Base-by-base conservation (phyloP, 371 early-diverging fungal species). In the Umbelopsis sp. region DNA sequence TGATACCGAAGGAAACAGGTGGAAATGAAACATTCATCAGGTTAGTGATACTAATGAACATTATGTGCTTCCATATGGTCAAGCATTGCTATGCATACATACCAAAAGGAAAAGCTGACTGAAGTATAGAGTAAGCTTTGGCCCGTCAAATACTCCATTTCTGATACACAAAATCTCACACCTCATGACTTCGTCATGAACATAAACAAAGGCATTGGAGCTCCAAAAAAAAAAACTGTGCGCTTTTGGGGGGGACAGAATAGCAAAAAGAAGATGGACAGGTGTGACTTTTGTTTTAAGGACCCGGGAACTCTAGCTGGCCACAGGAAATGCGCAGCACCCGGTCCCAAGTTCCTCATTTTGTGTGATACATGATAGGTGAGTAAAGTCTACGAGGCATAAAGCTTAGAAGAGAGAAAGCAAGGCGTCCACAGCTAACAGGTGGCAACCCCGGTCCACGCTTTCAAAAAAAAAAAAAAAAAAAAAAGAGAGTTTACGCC, bases 181-280 rank as follows among this genome's bases (percentile, higher is more conserved):
- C 57, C 57, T 57, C 57, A 57, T 57, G 57, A 57, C 29, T 25
- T 57, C 29, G 57, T 57, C 57, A 57, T 57, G 57, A 18, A 4
- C 29, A 35, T 57, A 57, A 57, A 57, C 35, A 57, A 57, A 57
- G 57, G 18, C 57, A 57, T 57, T 57, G 57, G 35, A 35, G 35
- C 35, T 51, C 10, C 22, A 22, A 51, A 57, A 22, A 51, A 57
- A 35, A 11, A 32, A 29, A 18, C 7, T 6, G 20, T 6, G 48
- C 48, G 48, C 20, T 48, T 48, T 48, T 16, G 48, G 48, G 48
- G 48, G 16, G 22, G 52, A 51, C 52, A 22, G 6, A 51, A 51
- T 25, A 22, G 29, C 29, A 29, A 51, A 29, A 51, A 20, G 22
- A 25, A 11, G 24, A 51, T 22, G 52, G 20, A 29, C 52, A 12